Percentiles rank a stretch among this genome's conserved stretches.
These are phyloP conservation scores for Nymphaea colorata DNA, from an alignment of 164 flowering plant species.

Conservation along the genomic window DNA sequence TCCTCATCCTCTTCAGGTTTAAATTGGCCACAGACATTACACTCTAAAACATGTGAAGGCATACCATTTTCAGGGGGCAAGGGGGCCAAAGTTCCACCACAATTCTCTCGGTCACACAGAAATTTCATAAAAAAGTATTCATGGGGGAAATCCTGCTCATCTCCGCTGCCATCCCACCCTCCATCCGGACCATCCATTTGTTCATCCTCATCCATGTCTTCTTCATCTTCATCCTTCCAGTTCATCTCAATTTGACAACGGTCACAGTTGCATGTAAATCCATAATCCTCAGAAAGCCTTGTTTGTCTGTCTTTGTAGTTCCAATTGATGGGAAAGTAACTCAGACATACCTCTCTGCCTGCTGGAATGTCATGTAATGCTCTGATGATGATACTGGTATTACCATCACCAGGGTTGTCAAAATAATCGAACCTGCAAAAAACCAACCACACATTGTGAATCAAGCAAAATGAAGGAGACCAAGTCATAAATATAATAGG, in stretches of 20 bases:
- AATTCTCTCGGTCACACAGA: slow-evolving; percentile 50
- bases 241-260: slow-evolving; percentile 72
- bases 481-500: background rate
- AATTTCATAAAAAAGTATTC: slow-evolving; percentile 71
- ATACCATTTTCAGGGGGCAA: slow-evolving; percentile 28
- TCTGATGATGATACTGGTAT: slow-evolving; percentile 54
- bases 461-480: no score
- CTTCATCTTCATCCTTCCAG: slow-evolving; percentile 34
- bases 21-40: slow-evolving; percentile 70
- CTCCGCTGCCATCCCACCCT: slow-evolving; percentile 5
- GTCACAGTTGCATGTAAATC: slow-evolving; percentile 66
- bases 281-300: slow-evolving; percentile 67
- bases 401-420: slow-evolving; percentile 23
- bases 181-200: slow-evolving; percentile 12
- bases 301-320: slow-evolving; percentile 41
- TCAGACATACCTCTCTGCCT: slow-evolving; percentile 81
- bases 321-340: slow-evolving; percentile 77
- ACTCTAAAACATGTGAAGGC: slow-evolving; percentile 47
- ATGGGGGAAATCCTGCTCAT: slow-evolving; percentile 49
- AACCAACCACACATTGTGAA: background rate
- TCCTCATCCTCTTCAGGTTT: slow-evolving; percentile 14
- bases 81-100: slow-evolving; percentile 84
- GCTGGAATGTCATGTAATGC: slow-evolving; percentile 64
- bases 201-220: slow-evolving; percentile 26
- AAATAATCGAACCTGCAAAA: slow-evolving; percentile 47